Conservation (phyloP, 2,329 filamentous ascomycete genomes). For the Byssochlamys sp. region DNA sequence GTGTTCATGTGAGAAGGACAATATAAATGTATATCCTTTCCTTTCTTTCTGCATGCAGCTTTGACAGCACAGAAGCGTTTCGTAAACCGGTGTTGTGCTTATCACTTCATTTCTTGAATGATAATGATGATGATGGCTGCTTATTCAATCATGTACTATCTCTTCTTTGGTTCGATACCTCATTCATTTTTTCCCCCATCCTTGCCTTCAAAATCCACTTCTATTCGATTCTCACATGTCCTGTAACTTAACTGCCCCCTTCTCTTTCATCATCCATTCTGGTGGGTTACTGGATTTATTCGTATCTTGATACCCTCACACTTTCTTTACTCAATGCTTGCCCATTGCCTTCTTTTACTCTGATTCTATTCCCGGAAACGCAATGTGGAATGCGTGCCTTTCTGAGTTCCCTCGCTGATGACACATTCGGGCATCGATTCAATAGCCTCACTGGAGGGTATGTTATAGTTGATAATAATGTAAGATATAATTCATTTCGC, state of each 20-base stretch:
- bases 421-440: background rate
- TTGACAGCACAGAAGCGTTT: background rate
- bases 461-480: background rate
- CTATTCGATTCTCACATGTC: background rate
- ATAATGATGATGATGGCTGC: slow-evolving; percentile 1
- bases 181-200: background rate
- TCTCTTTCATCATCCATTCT: background rate
- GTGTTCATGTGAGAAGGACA: slow-evolving; percentile 33
- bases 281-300: background rate
- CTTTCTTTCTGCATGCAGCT: background rate
- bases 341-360: background rate
- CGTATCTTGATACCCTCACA: background rate
- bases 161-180: background rate
- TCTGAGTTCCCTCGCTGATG: background rate
- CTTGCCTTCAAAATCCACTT: background rate
- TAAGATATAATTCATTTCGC: background rate
- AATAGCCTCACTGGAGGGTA: background rate
- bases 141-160: background rate
- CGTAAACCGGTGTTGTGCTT: background rate
- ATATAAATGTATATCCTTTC: background rate
- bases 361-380: background rate
- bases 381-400: background rate
- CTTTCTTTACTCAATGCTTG: background rate
- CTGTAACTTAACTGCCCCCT: background rate
- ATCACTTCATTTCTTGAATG: background rate